These are phyloP conservation scores for Clavispora carvajalis DNA, from an alignment of 805 yeast genomes.

Conservation along the genomic window DNA sequence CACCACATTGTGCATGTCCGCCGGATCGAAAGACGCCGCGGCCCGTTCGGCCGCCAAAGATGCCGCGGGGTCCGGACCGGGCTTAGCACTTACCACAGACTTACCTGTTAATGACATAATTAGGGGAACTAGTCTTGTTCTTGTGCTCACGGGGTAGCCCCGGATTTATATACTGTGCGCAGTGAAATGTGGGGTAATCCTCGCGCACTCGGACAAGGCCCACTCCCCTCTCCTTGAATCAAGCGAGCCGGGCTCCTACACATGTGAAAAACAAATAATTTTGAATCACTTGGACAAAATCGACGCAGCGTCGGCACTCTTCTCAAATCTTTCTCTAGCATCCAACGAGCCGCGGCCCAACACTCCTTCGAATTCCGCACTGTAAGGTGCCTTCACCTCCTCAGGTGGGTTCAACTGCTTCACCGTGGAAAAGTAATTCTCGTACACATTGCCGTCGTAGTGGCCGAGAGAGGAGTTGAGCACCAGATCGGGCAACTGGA, in stretches of 20 bases:
- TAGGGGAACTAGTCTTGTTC: too few relatives aligned
- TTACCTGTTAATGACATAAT: slow-evolving; percentile 18
- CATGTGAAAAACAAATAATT: background rate
- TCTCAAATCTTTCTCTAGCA: slow-evolving; percentile 12
- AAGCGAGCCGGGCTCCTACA: too few relatives aligned
- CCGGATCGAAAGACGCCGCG: slow-evolving; percentile 26
- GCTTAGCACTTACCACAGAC: slow-evolving; percentile 18
- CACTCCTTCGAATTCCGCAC: slow-evolving; percentile 15
- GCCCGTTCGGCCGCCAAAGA: slow-evolving; percentile 30
- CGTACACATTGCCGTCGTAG: slow-evolving; percentile 17
- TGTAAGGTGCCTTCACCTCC: slow-evolving; percentile 16
- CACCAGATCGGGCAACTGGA: slow-evolving; percentile 15
- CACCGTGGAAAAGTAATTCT: slow-evolving; percentile 16
- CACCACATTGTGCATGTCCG: slow-evolving; percentile 36
- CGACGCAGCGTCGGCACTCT: slow-evolving; percentile 9
- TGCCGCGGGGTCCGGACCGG: slow-evolving; percentile 31
- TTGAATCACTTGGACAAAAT: slow-evolving; percentile 13
- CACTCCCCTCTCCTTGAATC: background rate
- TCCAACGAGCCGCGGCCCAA: slow-evolving; percentile 13
- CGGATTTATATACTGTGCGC: slow-evolving; percentile 3
- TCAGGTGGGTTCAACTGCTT: slow-evolving; percentile 15
- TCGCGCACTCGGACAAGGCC: background rate
- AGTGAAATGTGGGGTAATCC: slow-evolving; percentile 5
- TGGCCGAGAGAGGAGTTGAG: slow-evolving; percentile 16
- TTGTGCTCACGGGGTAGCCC: too few relatives aligned